phyloP scores from a whole-genome alignment of 805 yeast genomes.

The Suhomyces sp. region DNA sequence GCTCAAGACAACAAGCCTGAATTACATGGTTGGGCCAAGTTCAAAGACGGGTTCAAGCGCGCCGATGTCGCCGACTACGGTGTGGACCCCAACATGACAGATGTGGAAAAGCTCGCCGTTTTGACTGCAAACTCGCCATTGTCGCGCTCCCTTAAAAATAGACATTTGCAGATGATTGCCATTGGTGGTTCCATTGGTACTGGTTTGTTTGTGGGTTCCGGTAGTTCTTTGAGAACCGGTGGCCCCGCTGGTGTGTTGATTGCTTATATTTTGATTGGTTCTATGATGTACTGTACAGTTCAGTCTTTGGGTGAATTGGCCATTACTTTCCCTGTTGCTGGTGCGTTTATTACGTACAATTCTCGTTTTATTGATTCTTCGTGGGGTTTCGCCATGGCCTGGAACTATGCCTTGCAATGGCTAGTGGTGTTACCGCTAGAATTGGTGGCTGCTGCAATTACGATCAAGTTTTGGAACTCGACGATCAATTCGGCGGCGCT shows the following conservation, averaged over 20 bases:
- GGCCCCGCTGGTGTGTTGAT: constrained; percentile 63
- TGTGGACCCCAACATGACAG: constrained; percentile 44
- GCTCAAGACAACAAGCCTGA: constrained; percentile 14
- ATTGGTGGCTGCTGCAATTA: constrained; percentile 59
- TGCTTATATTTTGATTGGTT: constrained; percentile 38
- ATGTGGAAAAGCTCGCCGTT: constrained; percentile 46
- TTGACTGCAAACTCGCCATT: constrained; percentile 47
- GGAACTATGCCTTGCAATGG: constrained; percentile 69
- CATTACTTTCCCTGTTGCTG: constrained; percentile 41
- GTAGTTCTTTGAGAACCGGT: constrained; percentile 56
- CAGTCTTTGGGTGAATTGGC: constrained; percentile 49
- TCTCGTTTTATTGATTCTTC: constrained; percentile 66
- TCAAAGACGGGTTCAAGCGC: constrained; percentile 32
- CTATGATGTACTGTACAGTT: constrained; percentile 36
- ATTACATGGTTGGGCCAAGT: constrained; percentile 16
- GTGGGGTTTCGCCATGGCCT: constrained; percentile 68
- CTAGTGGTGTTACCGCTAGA: constrained; percentile 65
- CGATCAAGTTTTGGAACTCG: constrained; percentile 52
- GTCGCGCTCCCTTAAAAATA: constrained; percentile 50
- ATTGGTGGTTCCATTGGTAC: constrained; percentile 84
- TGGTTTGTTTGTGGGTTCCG: constrained; percentile 76
- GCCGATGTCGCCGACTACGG: constrained; percentile 36
- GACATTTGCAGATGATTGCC: constrained; percentile 80
- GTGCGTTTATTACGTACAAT: constrained; percentile 51
- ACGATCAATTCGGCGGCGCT: constrained; percentile 53